Base-by-base conservation (phyloP, 441 rosid genomes). In the Kokia cookei region DNA sequence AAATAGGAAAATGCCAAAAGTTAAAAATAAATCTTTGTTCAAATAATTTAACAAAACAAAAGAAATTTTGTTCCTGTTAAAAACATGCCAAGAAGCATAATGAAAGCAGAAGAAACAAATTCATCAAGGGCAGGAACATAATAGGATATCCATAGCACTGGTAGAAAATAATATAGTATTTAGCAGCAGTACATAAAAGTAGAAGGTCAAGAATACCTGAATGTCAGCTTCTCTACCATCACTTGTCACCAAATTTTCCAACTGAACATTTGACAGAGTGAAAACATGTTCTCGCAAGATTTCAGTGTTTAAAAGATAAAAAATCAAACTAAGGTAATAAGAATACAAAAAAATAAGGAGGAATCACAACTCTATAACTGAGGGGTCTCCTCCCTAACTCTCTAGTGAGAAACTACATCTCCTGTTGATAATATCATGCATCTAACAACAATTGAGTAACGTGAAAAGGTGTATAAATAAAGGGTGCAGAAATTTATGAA, bases 201-300 rank as follows among this genome's bases (percentile, higher is more conserved):
- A 64, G 59, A 15, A 71, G 61, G 76, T 53, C 14, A 43, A 79
- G 8, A 76, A 43, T 85, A 96, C 99, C 99, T 94, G 98, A 78
- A 92, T 81, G 76, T 96, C 99, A 72, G 84, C 88, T 86, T 92
- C 98, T 78, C 91, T 86, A 17, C 86, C 88, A 77, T 85, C 94
- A 76, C 74, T 83, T 32, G 86, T 78, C 69, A 92, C 89, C 82
- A 91, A 83, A 63, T 88, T 86, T 80, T 96, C 99, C 88, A 96
- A 83, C 98, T 96, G 89, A 78, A 51, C 78, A 88, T 74, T 73
- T 66, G 32, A 71, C 47, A 53, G n/a, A 63, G 55, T 81, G 72
- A 85, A 59, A 42, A 81, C 61, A 74, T 48, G 19, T 63, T 75
- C 53, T 61, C 15, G 58, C 59, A 27, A 45, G 19, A n/a, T n/a